Evolutionary conservation across 2,329 filamentous ascomycete species (phyloP), one percentile per base, ranked within the genome.

Genomic region (Aspergillus pseudoglaucus): DNA sequence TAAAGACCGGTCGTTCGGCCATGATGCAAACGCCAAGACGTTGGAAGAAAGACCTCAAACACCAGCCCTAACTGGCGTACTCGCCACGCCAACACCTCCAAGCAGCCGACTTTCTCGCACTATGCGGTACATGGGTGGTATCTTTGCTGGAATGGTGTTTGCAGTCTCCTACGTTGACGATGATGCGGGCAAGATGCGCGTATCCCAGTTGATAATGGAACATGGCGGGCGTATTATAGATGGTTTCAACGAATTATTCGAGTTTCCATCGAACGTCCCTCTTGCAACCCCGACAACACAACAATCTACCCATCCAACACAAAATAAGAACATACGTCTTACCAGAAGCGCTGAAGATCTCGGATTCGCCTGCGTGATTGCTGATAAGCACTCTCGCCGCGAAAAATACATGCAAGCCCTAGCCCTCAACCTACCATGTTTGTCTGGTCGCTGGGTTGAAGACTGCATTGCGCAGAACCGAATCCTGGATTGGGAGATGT

Each of bases 371-470:
- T 90, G 89, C 3, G 73, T 97, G 12, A 87, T 98, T 50, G 85
- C 90, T 0, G 88, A 97, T 60, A 80, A 82, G 4, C 87, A 95
- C 64, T 93, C 87, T 6, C 83, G 91, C 42, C 90, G 89, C 53
- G 81, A 84, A 44, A 98, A 97, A 64, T 96, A 93, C 66, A 87
- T 97, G 77, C 90, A 97, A 69, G 93, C 93, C 0, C 79, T 98
- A 2, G 90, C 93, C 0, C 79, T 98, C 0, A 89, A 88, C 1
- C 70, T 98, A 0, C 93, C 93, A 0, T 95, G 90, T 59, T 75
- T 98, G 1, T 85, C 88, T 5, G 79, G 83, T 5, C 83, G 84
- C 47, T 98, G 93, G 91, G 74, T 95, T 42, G 76, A 80, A 22
- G 79, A 86, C 44, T 95, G 88, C 52, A 66, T 91, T 3, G 67